These are phyloP conservation scores for Lepidium aucheri DNA, from an alignment of 345 rosid genomes.

Conservation along the genomic window DNA sequence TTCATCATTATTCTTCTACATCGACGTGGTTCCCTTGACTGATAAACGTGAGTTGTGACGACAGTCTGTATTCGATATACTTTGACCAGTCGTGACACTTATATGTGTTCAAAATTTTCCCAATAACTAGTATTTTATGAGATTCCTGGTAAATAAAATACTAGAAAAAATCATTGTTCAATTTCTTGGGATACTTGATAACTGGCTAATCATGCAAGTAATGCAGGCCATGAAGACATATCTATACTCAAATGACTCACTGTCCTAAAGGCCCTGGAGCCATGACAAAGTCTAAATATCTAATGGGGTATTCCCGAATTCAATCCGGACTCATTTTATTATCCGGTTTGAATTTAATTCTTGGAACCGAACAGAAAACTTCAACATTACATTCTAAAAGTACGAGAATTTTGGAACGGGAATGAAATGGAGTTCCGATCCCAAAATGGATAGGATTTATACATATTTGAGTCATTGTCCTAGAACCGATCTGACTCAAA, in stretches of 20 bases:
- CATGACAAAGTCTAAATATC: neutral
- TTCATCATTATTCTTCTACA: neutral
- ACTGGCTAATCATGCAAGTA: neutral
- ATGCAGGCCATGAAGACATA: neutral
- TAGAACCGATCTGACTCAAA: too few species aligned
- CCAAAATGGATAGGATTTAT: too few species aligned
- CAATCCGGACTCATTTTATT: too few species aligned
- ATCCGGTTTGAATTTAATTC: too few species aligned
- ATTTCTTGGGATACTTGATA: neutral
- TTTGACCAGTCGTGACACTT: too few species aligned
- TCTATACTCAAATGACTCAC: neutral
- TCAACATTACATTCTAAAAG: too few species aligned
- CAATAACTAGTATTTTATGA: neutral
- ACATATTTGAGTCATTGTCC: too few species aligned
- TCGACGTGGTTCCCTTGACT: conserved; percentile 6
- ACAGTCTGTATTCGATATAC: neutral
- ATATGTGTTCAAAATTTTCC: too few species aligned
- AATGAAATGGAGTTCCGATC: too few species aligned
- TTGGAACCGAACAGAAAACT: too few species aligned
- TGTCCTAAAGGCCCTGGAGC: neutral
- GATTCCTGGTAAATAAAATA: neutral
- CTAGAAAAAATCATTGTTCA: neutral
- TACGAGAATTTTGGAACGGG: too few species aligned
- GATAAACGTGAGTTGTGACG: neutral
- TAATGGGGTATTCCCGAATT: too few species aligned